Evolutionary conservation across 2,329 filamentous ascomycete species (phyloP).

Genomic region (Aspergillus carbonarius): DNA sequence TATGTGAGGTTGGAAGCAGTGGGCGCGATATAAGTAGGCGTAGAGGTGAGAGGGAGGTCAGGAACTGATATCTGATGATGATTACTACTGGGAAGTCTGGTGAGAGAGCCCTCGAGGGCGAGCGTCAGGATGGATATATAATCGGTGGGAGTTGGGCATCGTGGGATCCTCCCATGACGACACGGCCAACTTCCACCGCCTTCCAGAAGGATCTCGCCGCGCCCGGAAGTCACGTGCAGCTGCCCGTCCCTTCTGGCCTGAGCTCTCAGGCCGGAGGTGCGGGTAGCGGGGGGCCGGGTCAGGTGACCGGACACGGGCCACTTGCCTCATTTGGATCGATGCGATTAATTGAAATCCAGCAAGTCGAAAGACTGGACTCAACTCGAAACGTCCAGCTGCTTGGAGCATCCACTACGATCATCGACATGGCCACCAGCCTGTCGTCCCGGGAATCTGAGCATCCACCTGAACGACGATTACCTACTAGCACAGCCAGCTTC

Average conservation of each 20-base stretch:
- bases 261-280: not conserved
- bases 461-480: not conserved
- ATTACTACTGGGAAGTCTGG: no score
- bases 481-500: not conserved
- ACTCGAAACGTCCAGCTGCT: not conserved
- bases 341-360: no score
- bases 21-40: not conserved
- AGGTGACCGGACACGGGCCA: not conserved
- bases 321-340: not conserved
- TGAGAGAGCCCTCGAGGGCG: not conserved
- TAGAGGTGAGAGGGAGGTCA: no score
- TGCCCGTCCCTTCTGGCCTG: not conserved
- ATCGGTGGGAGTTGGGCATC: no score
- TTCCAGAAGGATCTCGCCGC: constrained; percentile 32
- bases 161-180: constrained; percentile 26
- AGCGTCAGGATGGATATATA: no score
- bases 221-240: constrained; percentile 13
- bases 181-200: constrained; percentile 34
- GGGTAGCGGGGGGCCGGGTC: not conserved
- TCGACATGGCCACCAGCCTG: not conserved
- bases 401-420: not conserved
- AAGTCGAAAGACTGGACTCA: no score
- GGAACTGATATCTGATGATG: no score
- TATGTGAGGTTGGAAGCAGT: no score
- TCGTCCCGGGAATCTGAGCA: not conserved